These are phyloP conservation scores for Calonectria naviculata DNA, from an alignment of 2,329 filamentous ascomycete genomes.

Conservation along the genomic window DNA sequence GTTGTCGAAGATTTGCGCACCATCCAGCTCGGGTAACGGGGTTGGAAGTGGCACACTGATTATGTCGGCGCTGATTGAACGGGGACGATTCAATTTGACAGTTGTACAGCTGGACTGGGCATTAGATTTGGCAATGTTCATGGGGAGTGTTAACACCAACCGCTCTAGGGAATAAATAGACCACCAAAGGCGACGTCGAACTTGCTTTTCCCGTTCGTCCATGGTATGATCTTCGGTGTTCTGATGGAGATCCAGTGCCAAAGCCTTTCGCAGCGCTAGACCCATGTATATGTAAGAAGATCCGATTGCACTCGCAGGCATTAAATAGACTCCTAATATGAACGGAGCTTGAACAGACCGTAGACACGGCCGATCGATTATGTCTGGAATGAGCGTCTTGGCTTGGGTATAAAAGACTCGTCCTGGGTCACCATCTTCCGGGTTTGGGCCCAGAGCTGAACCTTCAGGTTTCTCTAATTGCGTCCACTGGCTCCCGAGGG, in stretches of 20 bases:
- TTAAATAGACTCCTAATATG: slow-evolving; percentile 47
- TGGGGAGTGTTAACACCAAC: background rate
- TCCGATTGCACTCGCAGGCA: slow-evolving; percentile 47
- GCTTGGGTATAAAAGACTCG: slow-evolving; percentile 44
- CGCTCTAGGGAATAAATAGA: slow-evolving; percentile 44
- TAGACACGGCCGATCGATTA: slow-evolving; percentile 46
- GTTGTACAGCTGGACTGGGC: slow-evolving; percentile 28
- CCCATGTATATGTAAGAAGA: slow-evolving; percentile 47
- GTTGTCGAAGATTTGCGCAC: slow-evolving; percentile 45
- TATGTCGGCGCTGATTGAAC: slow-evolving; percentile 34
- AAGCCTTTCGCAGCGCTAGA: slow-evolving; percentile 41
- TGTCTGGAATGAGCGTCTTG: slow-evolving; percentile 43
- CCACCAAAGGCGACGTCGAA: slow-evolving; percentile 42
- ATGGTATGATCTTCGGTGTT: slow-evolving; percentile 36
- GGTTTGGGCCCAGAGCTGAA: background rate
- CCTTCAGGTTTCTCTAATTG: slow-evolving; percentile 40
- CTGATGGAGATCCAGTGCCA: slow-evolving; percentile 43
- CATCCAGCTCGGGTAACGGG: slow-evolving; percentile 27
- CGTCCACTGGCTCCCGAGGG: slow-evolving; percentile 49
- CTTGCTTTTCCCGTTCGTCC: slow-evolving; percentile 36
- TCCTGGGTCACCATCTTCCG: slow-evolving; percentile 39
- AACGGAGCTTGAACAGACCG: slow-evolving; percentile 47
- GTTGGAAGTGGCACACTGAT: slow-evolving; percentile 36
- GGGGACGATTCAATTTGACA: slow-evolving; percentile 39
- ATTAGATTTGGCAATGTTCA: background rate